Evolutionary conservation across 495 filamentous ascomycete genomes (phyloP), one percentile per base, ranked within the genome.

Genomic region (Neurospora intermedia): DNA sequence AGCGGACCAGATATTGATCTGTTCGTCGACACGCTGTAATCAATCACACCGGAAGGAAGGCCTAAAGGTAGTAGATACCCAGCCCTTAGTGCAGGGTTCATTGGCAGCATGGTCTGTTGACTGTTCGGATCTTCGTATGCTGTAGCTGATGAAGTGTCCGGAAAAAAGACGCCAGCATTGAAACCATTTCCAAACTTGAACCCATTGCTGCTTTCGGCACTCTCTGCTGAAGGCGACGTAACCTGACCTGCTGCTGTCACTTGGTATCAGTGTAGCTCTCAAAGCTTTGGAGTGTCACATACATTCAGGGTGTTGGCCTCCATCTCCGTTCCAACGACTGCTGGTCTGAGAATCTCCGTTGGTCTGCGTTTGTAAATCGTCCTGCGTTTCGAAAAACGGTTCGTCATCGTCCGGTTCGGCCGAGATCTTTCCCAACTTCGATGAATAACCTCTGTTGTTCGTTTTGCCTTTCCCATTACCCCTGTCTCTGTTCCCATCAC

Each of bases 381-480:
- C 23, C 5, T 6, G 20, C 20, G 23, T 42, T 45, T 27, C n/a
- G 43, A 70, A 77, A 18, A 72, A 73, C 0, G 73, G 71, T 6
- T 46, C 31, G n/a, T 23, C 69, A 16, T 16, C 1, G 3, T 69
- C 38, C 35, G 48, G 69, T 4, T 75, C 43, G 35, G 10, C 31
- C 13, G 66, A 20, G 40, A n/a, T 7, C 10, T 73, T 73, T 10
- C 23, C 69, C 2, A 27, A 23, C 23, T 62, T 76, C 7, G 62
- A 23, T 39, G 54, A 43, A 18, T 70, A 40, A 27, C 70, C 70
- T 31, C 23, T 74, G 7, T 7, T 27, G 54, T 66, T 6, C 7
- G 46, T 31, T 71, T 71, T 74, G 69, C 10, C 73, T 59, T 74
- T 74, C 27, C 27, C 15, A 6, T 5, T 23, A 23, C 54, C 72